Percentiles rank a stretch among this genome's conserved stretches.
phyloP scores from a whole-genome alignment of 176 grass and related monocot genomes.

The Dactylis glomerata region DNA sequence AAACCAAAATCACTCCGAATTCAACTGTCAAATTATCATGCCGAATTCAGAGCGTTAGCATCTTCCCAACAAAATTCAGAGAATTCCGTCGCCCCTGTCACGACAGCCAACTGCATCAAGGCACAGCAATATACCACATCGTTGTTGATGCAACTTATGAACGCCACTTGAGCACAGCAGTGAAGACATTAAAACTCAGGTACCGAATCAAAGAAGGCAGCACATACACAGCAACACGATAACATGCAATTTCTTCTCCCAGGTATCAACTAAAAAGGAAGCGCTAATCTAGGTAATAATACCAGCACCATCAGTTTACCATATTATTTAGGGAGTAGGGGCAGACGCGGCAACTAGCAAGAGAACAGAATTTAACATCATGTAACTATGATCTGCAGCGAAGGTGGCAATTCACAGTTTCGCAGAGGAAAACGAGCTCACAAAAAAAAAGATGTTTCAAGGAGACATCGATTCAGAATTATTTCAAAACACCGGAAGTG shows the following conservation, averaged over 20 bases:
- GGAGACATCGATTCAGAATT: conserved; percentile 26
- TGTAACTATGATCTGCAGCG: conserved; percentile 16
- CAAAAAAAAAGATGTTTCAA: neutral
- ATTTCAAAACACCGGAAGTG: conserved; percentile 32
- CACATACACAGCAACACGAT: neutral
- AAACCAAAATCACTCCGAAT: neutral
- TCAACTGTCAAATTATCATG: neutral
- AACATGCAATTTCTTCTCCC: neutral
- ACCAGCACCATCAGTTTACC: neutral
- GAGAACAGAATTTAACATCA: neutral
- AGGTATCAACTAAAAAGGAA: conserved; percentile 13
- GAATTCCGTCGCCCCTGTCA: neutral
- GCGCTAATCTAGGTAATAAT: neutral
- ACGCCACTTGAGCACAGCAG: neutral
- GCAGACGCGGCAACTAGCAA: neutral
- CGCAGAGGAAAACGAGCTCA: neutral
- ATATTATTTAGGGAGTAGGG: conserved; percentile 19
- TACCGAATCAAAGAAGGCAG: neutral
- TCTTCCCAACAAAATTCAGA: neutral
- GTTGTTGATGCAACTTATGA: neutral
- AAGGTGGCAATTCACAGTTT: conserved; percentile 26
- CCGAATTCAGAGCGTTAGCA: neutral
- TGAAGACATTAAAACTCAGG: neutral
- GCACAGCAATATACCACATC: neutral
- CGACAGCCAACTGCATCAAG: neutral